Conservation (phyloP, 1,139 yeast genomes). For the Blastobotrys indianensis region DNA sequence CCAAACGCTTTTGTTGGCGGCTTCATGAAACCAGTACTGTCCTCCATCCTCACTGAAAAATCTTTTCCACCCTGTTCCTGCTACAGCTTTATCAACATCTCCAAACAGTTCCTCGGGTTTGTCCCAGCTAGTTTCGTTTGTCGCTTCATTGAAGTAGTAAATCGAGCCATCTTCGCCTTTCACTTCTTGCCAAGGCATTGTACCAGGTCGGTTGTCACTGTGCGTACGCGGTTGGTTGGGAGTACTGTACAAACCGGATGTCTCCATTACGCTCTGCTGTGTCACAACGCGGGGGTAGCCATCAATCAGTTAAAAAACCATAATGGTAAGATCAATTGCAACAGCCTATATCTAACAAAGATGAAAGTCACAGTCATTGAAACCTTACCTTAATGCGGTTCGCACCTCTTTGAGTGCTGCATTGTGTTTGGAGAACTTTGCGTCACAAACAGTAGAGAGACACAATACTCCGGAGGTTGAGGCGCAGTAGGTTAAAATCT, state of each 20-base stretch:
- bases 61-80: slow-evolving; percentile 53
- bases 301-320: background rate
- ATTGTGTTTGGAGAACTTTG: slow-evolving; percentile 87
- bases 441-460: slow-evolving; percentile 92
- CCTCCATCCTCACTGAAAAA: slow-evolving; percentile 62
- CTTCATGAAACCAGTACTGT: slow-evolving; percentile 63
- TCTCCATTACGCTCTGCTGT: background rate
- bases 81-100: slow-evolving; percentile 33
- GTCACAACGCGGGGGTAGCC: background rate
- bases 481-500: slow-evolving; percentile 42
- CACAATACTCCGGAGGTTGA: slow-evolving; percentile 97
- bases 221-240: background rate
- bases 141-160: slow-evolving; percentile 63
- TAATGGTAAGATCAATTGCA: background rate
- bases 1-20: slow-evolving; percentile 73
- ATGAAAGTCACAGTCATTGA: slow-evolving; percentile 64
- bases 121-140: slow-evolving; percentile 77
- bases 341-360: background rate
- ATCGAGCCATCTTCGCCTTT: slow-evolving; percentile 59
- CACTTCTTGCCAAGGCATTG: slow-evolving; percentile 54
- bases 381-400: slow-evolving; percentile 91
- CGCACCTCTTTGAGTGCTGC: slow-evolving; percentile 93
- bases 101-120: slow-evolving; percentile 53
- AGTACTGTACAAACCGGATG: background rate
- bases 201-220: background rate